These are phyloP conservation scores for Irpex sp. DNA, from an alignment of 1,284 basidiomycete species.

Conservation along the genomic window DNA sequence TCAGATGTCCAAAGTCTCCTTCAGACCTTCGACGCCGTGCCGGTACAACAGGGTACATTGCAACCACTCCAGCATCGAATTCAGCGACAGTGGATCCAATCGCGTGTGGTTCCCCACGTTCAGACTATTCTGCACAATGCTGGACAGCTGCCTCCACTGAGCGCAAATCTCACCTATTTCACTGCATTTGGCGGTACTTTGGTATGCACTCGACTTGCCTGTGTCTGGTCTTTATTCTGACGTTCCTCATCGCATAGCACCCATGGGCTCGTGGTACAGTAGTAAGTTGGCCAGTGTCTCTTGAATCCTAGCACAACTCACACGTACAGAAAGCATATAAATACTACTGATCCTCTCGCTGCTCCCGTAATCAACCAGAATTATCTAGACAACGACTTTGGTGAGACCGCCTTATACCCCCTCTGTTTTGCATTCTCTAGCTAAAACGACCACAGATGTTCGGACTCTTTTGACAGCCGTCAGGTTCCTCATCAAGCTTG, in stretches of 20 bases:
- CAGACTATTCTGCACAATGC: constrained; percentile 6
- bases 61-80: constrained; percentile 4
- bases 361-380: constrained; percentile 4
- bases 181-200: constrained; percentile 6
- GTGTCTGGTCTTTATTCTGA: background rate
- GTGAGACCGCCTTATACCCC: background rate
- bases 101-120: constrained; percentile 4
- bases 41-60: background rate
- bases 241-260: constrained; percentile 1
- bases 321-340: constrained; percentile 5
- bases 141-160: background rate
- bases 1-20: background rate
- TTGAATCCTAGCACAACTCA: background rate
- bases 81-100: constrained; percentile 5
- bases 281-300: background rate
- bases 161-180: constrained; percentile 4
- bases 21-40: background rate
- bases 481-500: background rate
- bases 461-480: background rate
- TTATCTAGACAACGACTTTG: constrained; percentile 4
- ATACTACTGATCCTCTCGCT: constrained; percentile 4
- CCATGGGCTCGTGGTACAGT: constrained; percentile 9
- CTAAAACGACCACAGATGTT: background rate
- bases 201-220: background rate
- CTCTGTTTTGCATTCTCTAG: background rate